phyloP scores from a whole-genome alignment of 31 red algal species.

The Odonthalia washingtoniensis region DNA sequence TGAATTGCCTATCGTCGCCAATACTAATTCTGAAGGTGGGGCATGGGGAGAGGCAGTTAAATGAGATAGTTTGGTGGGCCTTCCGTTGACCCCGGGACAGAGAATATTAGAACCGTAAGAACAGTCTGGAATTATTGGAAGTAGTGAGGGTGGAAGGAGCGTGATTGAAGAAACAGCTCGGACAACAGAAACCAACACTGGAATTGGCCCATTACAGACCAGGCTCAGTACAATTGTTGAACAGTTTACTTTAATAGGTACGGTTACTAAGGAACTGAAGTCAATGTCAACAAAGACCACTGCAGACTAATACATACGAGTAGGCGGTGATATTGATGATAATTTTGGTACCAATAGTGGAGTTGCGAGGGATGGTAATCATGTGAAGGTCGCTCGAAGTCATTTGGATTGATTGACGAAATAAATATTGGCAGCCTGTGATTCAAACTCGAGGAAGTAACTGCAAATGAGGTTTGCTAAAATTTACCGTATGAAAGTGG shows the following conservation, averaged over 20 bases:
- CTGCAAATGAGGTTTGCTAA: conserved; percentile 70
- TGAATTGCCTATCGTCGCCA: not conserved
- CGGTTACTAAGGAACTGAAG: not conserved
- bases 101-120: not conserved
- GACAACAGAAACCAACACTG: not conserved
- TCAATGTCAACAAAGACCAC: not conserved
- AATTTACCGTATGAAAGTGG: conserved; percentile 43
- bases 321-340: too few relatives aligned
- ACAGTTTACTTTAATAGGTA: not conserved
- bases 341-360: not conserved
- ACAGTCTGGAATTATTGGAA: not conserved
- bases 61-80: conserved; percentile 24
- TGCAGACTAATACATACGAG: too few relatives aligned
- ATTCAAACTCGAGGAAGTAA: conserved; percentile 58
- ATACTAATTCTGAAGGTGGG: conserved; percentile 8
- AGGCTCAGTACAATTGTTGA: too few relatives aligned
- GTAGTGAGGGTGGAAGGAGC: not conserved
- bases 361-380: conserved; percentile 35
- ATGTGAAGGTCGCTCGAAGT: conserved; percentile 52
- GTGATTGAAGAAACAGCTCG: not conserved
- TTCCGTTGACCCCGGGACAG: conserved; percentile 13
- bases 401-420: conserved; percentile 59
- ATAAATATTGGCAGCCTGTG: conserved; percentile 50
- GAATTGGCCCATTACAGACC: too few relatives aligned
- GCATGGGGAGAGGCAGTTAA: conserved; percentile 27